Evolutionary conservation across 495 filamentous ascomycete species (phyloP).

Genomic region (Tuber brumale): DNA sequence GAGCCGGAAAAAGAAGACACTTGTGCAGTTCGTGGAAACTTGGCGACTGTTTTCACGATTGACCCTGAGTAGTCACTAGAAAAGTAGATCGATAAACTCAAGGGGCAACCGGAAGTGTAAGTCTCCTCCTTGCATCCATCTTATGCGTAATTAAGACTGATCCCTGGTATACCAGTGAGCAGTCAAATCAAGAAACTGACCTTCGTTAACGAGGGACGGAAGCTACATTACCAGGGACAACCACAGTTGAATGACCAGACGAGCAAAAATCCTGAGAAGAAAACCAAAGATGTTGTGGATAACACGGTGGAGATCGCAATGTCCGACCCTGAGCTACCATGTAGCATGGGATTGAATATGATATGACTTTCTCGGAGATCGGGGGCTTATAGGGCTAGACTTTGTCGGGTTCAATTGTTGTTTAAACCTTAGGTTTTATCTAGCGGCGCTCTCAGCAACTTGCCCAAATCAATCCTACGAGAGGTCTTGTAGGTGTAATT

Average conservation of each 20-base stretch:
- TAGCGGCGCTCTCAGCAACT: neutral
- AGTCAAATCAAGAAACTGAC: slow-evolving; percentile 94
- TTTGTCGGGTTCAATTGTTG: neutral
- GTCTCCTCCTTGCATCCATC: too few species aligned
- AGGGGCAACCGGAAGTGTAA: slow-evolving; percentile 71
- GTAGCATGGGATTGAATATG: slow-evolving; percentile 34
- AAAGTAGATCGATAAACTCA: slow-evolving; percentile 79
- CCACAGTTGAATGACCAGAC: slow-evolving; percentile 74
- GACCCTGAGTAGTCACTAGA: slow-evolving; percentile 66
- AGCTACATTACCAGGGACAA: slow-evolving; percentile 82
- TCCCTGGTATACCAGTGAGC: too few species aligned
- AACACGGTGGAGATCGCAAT: slow-evolving; percentile 56
- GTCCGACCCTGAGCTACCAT: slow-evolving; percentile 36
- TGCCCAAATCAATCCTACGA: neutral
- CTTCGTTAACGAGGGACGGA: slow-evolving; percentile 69
- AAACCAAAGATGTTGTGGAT: slow-evolving; percentile 56
- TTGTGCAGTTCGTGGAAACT: slow-evolving; percentile 86
- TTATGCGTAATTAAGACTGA: too few species aligned
- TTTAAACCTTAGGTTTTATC: neutral
- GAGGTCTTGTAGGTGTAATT: neutral
- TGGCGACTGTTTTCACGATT: slow-evolving; percentile 64
- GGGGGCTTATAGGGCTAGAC: neutral
- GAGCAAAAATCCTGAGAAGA: slow-evolving; percentile 70
- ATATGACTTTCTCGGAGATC: slow-evolving; percentile 22
- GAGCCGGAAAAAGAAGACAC: slow-evolving; percentile 83